phyloP scores from a whole-genome alignment of 2,329 filamentous ascomycete species.

The Penicillium sp. region DNA sequence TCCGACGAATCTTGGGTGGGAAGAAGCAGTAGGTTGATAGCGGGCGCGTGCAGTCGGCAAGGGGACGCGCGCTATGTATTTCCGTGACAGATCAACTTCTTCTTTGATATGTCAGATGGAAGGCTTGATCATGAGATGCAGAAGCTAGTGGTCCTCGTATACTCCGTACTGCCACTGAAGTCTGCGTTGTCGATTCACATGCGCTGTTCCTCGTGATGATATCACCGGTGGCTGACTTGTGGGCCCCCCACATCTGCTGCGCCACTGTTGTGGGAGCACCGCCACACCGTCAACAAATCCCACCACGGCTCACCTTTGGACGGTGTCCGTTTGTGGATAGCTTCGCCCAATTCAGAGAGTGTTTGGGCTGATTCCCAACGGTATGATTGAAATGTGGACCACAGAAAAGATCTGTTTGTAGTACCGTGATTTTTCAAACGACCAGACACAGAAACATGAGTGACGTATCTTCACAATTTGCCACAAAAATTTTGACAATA shows the following conservation, averaged over 20 bases:
- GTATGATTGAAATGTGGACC: no score
- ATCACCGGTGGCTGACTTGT: constrained; percentile 20
- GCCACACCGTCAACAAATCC: constrained; percentile 3
- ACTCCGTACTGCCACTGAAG: background rate
- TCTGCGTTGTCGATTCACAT: constrained; percentile 1
- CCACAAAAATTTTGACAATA: no score
- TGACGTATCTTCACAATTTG: no score
- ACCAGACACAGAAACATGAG: no score
- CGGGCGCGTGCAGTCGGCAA: constrained; percentile 16
- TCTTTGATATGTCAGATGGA: background rate
- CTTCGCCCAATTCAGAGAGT: no score
- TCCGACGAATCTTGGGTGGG: background rate
- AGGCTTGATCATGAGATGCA: background rate
- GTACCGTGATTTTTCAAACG: no score
- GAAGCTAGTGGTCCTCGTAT: background rate
- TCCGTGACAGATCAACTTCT: constrained; percentile 19
- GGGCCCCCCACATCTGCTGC: constrained; percentile 13
- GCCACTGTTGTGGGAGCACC: constrained; percentile 9
- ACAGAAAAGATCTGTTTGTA: no score
- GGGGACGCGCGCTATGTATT: constrained; percentile 13
- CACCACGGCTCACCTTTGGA: background rate
- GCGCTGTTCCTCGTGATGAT: constrained; percentile 16
- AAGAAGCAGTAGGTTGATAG: constrained; percentile 11
- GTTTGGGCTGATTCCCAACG: no score
- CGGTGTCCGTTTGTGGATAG: no score